Evolutionary conservation across 2,329 filamentous ascomycete species (phyloP), one percentile per base, ranked within the genome.

Genomic region (Monilinia fructigena): DNA sequence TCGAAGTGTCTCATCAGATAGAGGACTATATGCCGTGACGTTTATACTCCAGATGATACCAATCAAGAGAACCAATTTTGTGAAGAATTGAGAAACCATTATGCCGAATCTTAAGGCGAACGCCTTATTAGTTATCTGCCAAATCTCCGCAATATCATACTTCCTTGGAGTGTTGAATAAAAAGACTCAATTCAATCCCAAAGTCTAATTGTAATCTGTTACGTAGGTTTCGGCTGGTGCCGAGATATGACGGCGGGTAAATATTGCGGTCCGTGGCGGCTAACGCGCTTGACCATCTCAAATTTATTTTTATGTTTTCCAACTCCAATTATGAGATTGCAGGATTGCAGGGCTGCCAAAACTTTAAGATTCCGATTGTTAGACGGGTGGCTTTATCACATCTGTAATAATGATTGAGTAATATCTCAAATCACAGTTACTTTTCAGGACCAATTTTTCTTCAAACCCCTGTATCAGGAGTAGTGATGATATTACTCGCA

Each of bases 1-100:
- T 70, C 82, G 84, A 54, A 98, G 83, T 45, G 90, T 89, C 66
- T 86, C 84, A 79, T 97, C 90, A 47, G 92, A 91, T 67, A 98
- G 82, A 31, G 81, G 69, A 16, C 73, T 73, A 67, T 74, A 72
- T 68, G 72, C 75, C 23, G 59, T 60, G 26, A 70, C 70, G 48
- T 50, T 52, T 16, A 70, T 68, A 38, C 47, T 50, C n/a, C 71
- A 66, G 42, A 72, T 52, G 16, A 66, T 55, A 60, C 60, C 67
- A 31, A 70, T 38, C 28, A 71, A 62, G 4, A 72, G n/a, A 18
- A 72, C 65, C 47, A 72, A 53, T 2, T 67, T 45, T 56, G 45
- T 68, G 23, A 70, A 48, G 45, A 71, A 45, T 35, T 66, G 67
- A 45, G 52, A 63, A 28, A 65, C 60, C 70, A 74, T 72, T 28